These are phyloP conservation scores for Diphasiastrum complanatum DNA, from an alignment of 83 land plant species.

Conservation along the genomic window DNA sequence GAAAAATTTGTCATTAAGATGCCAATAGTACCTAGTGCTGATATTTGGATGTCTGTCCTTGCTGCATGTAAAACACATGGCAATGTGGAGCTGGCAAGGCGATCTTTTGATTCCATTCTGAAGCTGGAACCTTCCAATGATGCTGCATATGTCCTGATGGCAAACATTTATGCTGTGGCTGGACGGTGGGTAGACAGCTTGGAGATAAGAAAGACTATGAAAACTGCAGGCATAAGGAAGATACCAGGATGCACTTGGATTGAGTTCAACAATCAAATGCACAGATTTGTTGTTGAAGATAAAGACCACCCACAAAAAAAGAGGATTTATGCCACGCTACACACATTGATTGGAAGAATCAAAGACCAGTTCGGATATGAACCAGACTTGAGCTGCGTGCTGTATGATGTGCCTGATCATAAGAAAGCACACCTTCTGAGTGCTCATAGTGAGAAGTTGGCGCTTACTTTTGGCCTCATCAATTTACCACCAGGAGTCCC, in stretches of 20 bases:
- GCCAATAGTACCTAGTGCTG: conserved; percentile 25
- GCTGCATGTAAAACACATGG: conserved; percentile 34
- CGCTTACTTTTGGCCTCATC: no score
- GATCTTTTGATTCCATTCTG: conserved; percentile 27
- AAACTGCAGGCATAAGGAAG: conserved; percentile 16
- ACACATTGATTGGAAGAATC: no score
- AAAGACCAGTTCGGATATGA: no score
- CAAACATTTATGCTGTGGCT: conserved; percentile 41
- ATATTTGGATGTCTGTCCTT: conserved; percentile 40
- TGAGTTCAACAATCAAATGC: conserved; percentile 23
- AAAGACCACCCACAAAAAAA: no score
- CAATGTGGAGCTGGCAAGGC: conserved; percentile 30
- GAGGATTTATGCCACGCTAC: no score
- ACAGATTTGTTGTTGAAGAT: conserved; percentile 34
- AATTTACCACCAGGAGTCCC: no score
- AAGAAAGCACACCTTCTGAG: no score
- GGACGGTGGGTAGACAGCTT: conserved; percentile 33
- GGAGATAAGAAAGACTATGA: conserved; percentile 34
- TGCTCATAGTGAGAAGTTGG: no score
- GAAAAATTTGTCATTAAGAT: conserved; percentile 24
- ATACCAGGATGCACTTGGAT: conserved; percentile 31
- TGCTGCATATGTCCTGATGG: conserved; percentile 36
- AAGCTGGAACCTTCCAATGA: conserved; percentile 23
- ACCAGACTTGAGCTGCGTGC: no score
- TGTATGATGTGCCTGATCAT: no score